phyloP scores from a whole-genome alignment of 495 filamentous ascomycete genomes.

The Neurospora pannonica region DNA sequence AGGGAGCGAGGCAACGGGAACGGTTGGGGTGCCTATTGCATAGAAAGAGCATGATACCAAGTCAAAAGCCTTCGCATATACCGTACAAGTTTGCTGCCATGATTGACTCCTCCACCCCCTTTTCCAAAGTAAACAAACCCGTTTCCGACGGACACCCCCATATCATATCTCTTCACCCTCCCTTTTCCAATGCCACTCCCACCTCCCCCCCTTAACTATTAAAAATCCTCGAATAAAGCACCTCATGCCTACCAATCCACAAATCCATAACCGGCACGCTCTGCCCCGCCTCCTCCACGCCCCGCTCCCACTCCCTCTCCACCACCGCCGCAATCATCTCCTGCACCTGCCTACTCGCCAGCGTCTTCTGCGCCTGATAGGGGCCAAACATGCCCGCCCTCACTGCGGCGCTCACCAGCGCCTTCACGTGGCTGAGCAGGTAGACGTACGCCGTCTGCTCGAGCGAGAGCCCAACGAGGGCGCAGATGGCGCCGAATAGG shows the following conservation, averaged over 20 bases:
- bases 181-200: neutral
- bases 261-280: conserved; percentile 79
- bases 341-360: conserved; percentile 59
- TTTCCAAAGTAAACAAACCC: neutral
- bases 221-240: conserved; percentile 93
- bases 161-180: neutral
- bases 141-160: neutral
- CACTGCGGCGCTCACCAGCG: conserved; percentile 80
- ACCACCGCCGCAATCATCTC: conserved; percentile 52
- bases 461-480: conserved; percentile 49
- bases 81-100: neutral
- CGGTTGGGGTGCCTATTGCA: neutral
- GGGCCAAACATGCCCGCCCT: conserved; percentile 82
- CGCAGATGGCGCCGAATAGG: conserved; percentile 65
- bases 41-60: conserved; percentile 1
- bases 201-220: conserved; percentile 44
- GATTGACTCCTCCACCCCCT: neutral
- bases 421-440: conserved; percentile 79
- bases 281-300: conserved; percentile 75
- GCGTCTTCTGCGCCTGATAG: conserved; percentile 74
- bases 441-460: conserved; percentile 75
- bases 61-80: neutral
- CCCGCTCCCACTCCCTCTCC: conserved; percentile 44
- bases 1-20: neutral
- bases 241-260: conserved; percentile 90